Evolutionary conservation across 352 stramenopile genomes (phyloP), one percentile per base, ranked within the genome.

Genomic region (Globisporangium uncinulatum): DNA sequence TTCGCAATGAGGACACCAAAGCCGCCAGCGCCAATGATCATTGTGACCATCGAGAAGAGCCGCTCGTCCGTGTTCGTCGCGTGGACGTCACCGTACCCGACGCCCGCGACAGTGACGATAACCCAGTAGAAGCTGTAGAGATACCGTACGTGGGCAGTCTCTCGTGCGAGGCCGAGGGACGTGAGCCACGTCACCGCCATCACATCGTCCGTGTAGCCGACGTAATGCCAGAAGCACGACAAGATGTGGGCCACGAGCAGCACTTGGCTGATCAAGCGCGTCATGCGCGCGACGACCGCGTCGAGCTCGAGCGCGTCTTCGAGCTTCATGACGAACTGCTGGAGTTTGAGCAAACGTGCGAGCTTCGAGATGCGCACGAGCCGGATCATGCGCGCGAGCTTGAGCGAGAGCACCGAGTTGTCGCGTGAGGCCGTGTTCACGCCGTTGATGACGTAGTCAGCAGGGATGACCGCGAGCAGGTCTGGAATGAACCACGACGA

Each of bases 51-150:
- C 5, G 83, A 65, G 44, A 86, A 92, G 1, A 88, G 17, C 21
- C 80, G 65, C 56, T 96, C 87, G 3, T 71, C 59, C 17, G 71
- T 86, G 59, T 86, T 94, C 1, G 71, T 79, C 7, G 84, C 76
- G 49, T 86, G 70, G 9, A 96, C 71, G 46, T 96, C 87, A 13
- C 87, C 87, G 44, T 89, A 96, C 0, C 87, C 87, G 4, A 95
- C 83, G 0, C 82, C 86, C 3, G 84, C 86, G 11, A 95, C 48
- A 0, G 86, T 95, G 0, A 74, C 75, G 24, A 87, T 68, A n/a
- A 87, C 80, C 86, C 86, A 96, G 61, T 96, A 96, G 24, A 93
- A 80, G 36, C 74, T 83, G 62, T 85, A 92, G 15, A 94, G 52
- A 51, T 95, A 96, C 13, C 76, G 74, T 1, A 78, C 61, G 13